Evolutionary conservation across 345 rosid species (phyloP), one percentile per base, ranked within the genome.

Genomic region (Salix arbutifolia): DNA sequence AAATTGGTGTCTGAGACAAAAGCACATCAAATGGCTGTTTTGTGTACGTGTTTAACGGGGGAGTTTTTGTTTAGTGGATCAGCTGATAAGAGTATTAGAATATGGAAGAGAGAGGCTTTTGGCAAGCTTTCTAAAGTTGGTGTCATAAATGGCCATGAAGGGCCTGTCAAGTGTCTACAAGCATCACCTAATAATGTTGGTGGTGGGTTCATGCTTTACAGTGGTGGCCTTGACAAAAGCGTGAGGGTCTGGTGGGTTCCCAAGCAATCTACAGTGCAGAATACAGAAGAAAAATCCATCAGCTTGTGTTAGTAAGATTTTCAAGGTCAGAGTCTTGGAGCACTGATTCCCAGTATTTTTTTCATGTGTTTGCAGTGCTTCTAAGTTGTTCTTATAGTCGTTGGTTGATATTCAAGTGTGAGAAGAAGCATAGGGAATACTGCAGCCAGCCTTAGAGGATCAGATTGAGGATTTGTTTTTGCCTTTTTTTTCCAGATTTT

Each of bases 231-330:
- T 31, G 84, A 81, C 69, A 81, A 73, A 68, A 77, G 78, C 56
- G 12, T 81, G 7, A 77, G 84, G 13, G 84, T 81, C 13, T 81
- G 84, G 84, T 81, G 84, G 84, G 84, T 81, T 67, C 90, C 98
- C 25, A 91, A 81, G 42, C 82, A 80, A 11, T 77, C 77, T 33
- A 2, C 70, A 31, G 13, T n/a, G 23, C 74, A 78, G 42, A 56
- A 58, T 66, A 53, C 71, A 65, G 52, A 48, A 18, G 53, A 73
- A 25, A 79, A 72, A 26, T 46, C 77, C 33, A 74, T 71, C 9
- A 75, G 21, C 60, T 79, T 75, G 78, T 40, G 26, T 50, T 61
- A 28, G 71, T 38, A 19, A 33, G 17, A 50, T 42, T 38, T 72
- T 53, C 37, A 30, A n/a, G 73, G 8, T 76, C 46, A 17, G 37